Percentiles rank a stretch among this genome's conserved stretches.
phyloP scores from a whole-genome alignment of 139 green algal genomes.

The Tetradesmus lagerheimii region DNA sequence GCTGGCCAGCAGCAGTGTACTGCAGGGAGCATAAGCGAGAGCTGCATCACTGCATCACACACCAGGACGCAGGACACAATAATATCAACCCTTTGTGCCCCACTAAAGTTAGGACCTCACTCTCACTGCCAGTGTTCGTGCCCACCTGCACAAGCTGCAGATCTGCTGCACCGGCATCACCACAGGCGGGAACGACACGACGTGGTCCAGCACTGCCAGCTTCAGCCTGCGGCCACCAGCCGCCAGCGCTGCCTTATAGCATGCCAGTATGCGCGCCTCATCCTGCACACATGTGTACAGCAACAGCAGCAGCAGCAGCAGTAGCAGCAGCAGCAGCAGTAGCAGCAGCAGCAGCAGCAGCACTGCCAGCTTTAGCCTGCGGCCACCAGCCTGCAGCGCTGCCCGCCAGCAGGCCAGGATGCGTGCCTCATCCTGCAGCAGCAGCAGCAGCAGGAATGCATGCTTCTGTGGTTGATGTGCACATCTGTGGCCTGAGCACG shows the following conservation, averaged over 20 bases:
- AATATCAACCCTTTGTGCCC: too few species aligned
- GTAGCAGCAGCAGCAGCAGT: background rate
- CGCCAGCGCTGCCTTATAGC: background rate
- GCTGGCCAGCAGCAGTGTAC: too few species aligned
- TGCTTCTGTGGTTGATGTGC: background rate
- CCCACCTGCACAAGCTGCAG: conserved; percentile 48
- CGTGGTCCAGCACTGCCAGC: conserved; percentile 74
- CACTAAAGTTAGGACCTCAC: too few species aligned
- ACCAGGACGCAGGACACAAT: too few species aligned
- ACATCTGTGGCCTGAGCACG: too few species aligned
- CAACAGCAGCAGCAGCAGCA: background rate
- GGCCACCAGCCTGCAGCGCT: too few species aligned
- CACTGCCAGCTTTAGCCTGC: too few species aligned
- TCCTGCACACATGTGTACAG: conserved; percentile 22
- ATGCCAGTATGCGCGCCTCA: conserved; percentile 3
- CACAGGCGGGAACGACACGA: conserved; percentile 66
- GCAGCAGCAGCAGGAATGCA: background rate
- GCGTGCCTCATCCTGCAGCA: conserved; percentile 41
- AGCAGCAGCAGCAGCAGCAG: conserved; percentile 39
- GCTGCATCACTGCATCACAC: too few species aligned
- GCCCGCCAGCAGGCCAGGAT: too few species aligned
- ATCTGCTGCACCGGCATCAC: conserved; percentile 66
- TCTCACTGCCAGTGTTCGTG: too few species aligned
- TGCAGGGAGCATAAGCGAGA: too few species aligned
- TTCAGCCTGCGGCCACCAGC: conserved; percentile 29